These are phyloP conservation scores for Komagataella pastoris DNA, from an alignment of 805 yeast species.

Conservation along the genomic window DNA sequence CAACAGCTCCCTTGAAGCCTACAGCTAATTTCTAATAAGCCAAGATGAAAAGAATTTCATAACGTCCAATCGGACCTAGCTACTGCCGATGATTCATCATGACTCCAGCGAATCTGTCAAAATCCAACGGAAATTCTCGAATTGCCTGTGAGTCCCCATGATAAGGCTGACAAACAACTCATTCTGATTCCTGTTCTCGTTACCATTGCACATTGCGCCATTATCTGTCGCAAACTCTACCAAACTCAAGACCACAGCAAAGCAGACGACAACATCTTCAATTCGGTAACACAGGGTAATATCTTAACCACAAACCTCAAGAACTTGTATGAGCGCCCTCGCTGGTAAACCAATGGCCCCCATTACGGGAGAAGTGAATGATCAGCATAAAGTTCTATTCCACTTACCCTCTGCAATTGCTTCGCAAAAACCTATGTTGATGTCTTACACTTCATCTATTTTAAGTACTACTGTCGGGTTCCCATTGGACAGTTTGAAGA, in stretches of 20 bases:
- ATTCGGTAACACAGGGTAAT: background rate
- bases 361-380: conserved; percentile 5
- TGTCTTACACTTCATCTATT: conserved; percentile 55
- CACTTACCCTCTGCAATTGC: conserved; percentile 31
- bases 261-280: background rate
- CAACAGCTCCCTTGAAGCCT: no score
- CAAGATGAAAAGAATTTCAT: no score
- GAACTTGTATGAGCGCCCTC: background rate
- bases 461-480: conserved; percentile 61
- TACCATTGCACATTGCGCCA: background rate
- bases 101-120: background rate
- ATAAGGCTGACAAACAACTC: background rate
- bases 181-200: background rate
- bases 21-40: no score
- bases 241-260: background rate
- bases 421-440: conserved; percentile 42
- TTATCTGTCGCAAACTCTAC: background rate
- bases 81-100: background rate
- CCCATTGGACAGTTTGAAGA: conserved; percentile 79
- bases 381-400: conserved; percentile 29
- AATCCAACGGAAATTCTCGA: background rate
- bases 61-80: background rate
- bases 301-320: background rate
- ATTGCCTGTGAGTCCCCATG: background rate
- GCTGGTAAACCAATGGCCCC: background rate